Evolutionary conservation across 441 rosid species (phyloP).

Genomic region (Euphorbia schlechtendalii): DNA sequence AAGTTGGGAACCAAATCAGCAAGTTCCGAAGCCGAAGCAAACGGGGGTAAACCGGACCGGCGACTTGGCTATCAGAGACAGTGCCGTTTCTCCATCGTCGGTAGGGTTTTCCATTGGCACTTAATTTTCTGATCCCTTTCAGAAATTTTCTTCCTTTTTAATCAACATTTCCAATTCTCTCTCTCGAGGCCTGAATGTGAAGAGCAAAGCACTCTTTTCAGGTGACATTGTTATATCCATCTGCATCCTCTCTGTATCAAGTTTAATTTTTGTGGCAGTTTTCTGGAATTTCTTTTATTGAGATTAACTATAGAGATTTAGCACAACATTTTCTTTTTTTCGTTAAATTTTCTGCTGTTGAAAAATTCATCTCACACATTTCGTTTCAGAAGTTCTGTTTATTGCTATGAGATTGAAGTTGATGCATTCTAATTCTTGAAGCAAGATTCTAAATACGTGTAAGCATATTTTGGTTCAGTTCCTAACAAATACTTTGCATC

Average conservation of each 20-base stretch:
- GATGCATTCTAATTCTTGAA: neutral
- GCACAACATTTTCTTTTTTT: neutral
- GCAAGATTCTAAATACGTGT: neutral
- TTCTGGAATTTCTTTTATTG: neutral
- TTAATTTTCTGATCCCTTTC: neutral
- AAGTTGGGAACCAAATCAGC: too few species aligned
- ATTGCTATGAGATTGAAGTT: neutral
- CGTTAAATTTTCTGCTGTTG: neutral
- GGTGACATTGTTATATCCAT: neutral
- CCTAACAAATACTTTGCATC: neutral
- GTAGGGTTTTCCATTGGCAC: conserved; percentile 15
- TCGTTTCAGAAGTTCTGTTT: neutral
- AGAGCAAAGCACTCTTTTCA: neutral
- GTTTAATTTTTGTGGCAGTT: neutral
- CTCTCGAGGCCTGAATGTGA: neutral
- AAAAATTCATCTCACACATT: neutral
- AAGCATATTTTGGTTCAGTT: too few species aligned
- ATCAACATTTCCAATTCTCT: neutral
- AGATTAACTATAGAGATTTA: neutral
- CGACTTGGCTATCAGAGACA: too few species aligned
- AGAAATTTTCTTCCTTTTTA: neutral
- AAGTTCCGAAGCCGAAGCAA: too few species aligned
- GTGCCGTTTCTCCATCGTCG: too few species aligned
- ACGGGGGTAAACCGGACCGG: too few species aligned
- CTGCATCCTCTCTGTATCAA: neutral